A percentile compares a stretch with the other conserved stretches of the same genome.
Evolutionary conservation across 2,329 filamentous ascomycete genomes (phyloP).

Genomic region (Thelonectria blattea): DNA sequence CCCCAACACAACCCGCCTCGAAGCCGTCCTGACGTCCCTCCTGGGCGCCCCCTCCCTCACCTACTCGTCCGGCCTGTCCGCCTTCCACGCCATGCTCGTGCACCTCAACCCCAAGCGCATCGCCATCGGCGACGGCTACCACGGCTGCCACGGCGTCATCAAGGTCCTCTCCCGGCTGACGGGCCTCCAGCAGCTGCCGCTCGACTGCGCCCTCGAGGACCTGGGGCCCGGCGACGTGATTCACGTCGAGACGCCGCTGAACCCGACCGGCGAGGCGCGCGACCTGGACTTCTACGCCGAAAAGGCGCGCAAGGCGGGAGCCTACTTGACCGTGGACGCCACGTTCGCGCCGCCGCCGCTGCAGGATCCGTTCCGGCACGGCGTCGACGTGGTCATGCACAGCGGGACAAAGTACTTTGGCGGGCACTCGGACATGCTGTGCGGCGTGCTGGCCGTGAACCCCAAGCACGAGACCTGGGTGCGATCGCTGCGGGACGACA

Average conservation of each 20-base stretch:
- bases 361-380: slow-evolving; percentile 81
- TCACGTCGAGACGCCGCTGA: slow-evolving; percentile 91
- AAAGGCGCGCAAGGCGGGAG: slow-evolving; percentile 74
- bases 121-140: slow-evolving; percentile 85
- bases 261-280: slow-evolving; percentile 84
- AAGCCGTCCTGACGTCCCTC: slow-evolving; percentile 78
- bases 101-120: slow-evolving; percentile 82
- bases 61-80: slow-evolving; percentile 84
- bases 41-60: slow-evolving; percentile 73
- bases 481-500: slow-evolving; percentile 67
- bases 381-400: slow-evolving; percentile 90
- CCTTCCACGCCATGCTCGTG: slow-evolving; percentile 88
- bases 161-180: slow-evolving; percentile 75
- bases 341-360: slow-evolving; percentile 93
- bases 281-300: slow-evolving; percentile 74
- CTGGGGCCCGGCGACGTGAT: slow-evolving; percentile 82
- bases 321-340: slow-evolving; percentile 81
- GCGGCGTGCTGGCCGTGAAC: slow-evolving; percentile 77
- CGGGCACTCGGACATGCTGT: slow-evolving; percentile 92
- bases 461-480: slow-evolving; percentile 63
- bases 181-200: slow-evolving; percentile 72
- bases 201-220: slow-evolving; percentile 70
- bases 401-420: slow-evolving; percentile 95
- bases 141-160: slow-evolving; percentile 91
- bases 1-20: slow-evolving; percentile 84